Conservation (phyloP, 2,329 filamentous ascomycete species). For the Phyllosticta capitalensis region DNA sequence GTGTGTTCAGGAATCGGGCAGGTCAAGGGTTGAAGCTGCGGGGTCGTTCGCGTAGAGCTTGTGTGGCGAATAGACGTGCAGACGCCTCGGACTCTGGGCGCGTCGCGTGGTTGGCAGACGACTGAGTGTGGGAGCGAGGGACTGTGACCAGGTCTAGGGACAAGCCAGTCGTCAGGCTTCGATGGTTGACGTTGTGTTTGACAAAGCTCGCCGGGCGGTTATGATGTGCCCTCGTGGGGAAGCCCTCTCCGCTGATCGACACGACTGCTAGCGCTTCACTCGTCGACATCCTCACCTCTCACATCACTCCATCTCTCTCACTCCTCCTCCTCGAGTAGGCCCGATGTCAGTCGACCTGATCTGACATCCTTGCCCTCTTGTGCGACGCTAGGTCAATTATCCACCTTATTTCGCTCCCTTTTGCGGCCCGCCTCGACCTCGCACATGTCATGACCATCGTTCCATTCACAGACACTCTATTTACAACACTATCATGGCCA, state of each 20-base stretch:
- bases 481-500: slow-evolving; percentile 32
- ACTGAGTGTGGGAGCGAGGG: background rate
- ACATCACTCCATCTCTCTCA: background rate
- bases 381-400: slow-evolving; percentile 5
- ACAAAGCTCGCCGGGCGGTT: slow-evolving; percentile 1
- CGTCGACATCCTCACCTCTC: background rate
- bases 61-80: slow-evolving; percentile 2
- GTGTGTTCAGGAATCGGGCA: background rate
- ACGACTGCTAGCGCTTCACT: background rate
- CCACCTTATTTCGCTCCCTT: background rate
- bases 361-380: slow-evolving; percentile 5
- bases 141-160: background rate
- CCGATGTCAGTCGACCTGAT: background rate
- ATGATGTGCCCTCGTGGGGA: slow-evolving; percentile 8
- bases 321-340: background rate
- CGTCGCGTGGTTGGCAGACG: slow-evolving; percentile 3
- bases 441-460: background rate
- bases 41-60: background rate
- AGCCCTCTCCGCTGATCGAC: background rate
- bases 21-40: slow-evolving; percentile 7
- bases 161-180: background rate
- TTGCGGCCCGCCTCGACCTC: background rate
- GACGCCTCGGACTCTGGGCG: background rate
- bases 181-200: slow-evolving; percentile 10
- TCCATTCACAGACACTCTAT: slow-evolving; percentile 3